phyloP scores from a whole-genome alignment of 352 stramenopile genomes.

The Globisporangium alternatum region DNA sequence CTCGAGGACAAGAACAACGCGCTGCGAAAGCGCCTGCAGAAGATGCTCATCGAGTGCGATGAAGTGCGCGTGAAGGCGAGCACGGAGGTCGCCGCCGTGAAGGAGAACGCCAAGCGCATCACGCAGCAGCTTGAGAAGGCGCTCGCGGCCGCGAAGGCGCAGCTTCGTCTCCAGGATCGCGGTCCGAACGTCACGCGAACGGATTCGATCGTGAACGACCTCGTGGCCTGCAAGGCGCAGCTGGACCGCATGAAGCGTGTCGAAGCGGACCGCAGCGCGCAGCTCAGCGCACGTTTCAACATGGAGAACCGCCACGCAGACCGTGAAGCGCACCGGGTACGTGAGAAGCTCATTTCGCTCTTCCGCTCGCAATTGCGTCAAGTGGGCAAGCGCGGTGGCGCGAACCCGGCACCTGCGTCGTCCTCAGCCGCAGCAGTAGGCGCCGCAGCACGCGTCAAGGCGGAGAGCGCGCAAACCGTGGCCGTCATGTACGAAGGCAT shows the following conservation, averaged over 20 bases:
- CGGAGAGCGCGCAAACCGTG: conserved; percentile 20
- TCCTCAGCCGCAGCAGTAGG: background rate
- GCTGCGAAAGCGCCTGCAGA: conserved; percentile 66
- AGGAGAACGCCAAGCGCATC: conserved; percentile 50
- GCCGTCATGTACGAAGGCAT: conserved; percentile 54
- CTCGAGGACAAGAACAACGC: conserved; percentile 67
- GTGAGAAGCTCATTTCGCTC: conserved; percentile 42
- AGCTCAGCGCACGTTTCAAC: conserved; percentile 47
- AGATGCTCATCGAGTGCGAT: conserved; percentile 78
- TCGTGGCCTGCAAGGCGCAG: conserved; percentile 37
- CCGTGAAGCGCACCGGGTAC: conserved; percentile 43
- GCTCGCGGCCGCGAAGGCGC: conserved; percentile 36
- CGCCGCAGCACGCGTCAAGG: conserved; percentile 10
- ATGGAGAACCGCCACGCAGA: conserved; percentile 55
- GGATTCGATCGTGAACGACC: conserved; percentile 55
- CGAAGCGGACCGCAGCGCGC: conserved; percentile 43
- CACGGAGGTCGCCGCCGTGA: conserved; percentile 39
- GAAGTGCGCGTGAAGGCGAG: conserved; percentile 58
- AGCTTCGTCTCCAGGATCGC: conserved; percentile 61
- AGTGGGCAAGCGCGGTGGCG: conserved; percentile 26
- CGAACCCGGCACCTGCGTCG: conserved; percentile 15
- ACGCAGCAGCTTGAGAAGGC: conserved; percentile 44
- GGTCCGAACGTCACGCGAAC: conserved; percentile 41
- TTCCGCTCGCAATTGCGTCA: conserved; percentile 52
- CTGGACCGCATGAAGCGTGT: conserved; percentile 46